Evolutionary conservation across 1,284 basidiomycete genomes (phyloP).

Genomic region (Cryptococcus maquisensis): DNA sequence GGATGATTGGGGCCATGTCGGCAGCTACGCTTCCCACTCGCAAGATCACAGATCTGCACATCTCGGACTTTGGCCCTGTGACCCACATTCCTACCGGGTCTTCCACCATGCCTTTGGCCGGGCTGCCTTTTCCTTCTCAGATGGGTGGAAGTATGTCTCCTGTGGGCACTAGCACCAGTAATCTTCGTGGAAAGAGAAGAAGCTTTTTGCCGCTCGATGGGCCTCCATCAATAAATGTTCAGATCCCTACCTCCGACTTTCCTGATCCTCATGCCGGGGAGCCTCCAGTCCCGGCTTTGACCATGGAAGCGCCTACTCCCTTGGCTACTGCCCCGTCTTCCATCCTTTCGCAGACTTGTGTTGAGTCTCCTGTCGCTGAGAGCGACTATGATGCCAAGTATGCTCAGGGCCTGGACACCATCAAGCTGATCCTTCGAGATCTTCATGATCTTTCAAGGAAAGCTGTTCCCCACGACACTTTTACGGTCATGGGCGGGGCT

Average conservation of each 20-base stretch:
- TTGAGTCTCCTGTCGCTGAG: slow-evolving; percentile 17
- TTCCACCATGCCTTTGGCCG: slow-evolving; percentile 8
- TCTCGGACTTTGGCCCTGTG: slow-evolving; percentile 26
- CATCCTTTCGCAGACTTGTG: neutral
- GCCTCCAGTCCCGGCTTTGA: slow-evolving; percentile 43
- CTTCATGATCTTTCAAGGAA: slow-evolving; percentile 72
- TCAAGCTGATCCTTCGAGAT: slow-evolving; percentile 92
- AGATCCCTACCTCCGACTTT: slow-evolving; percentile 60
- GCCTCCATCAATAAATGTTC: slow-evolving; percentile 49
- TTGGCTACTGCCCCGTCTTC: slow-evolving; percentile 5
- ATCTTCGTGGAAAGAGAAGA: slow-evolving; percentile 57
- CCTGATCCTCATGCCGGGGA: neutral
- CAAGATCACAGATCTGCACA: slow-evolving; percentile 5
- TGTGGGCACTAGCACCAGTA: neutral
- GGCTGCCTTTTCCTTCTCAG: slow-evolving; percentile 12
- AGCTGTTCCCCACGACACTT: slow-evolving; percentile 38
- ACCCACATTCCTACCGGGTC: neutral
- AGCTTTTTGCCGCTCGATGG: slow-evolving; percentile 72
- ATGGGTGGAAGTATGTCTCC: slow-evolving; percentile 4
- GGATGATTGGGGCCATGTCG: slow-evolving; percentile 19
- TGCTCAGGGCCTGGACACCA: slow-evolving; percentile 64
- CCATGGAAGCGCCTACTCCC: slow-evolving; percentile 11
- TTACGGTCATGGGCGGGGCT: slow-evolving; percentile 30
- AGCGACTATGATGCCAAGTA: slow-evolving; percentile 31
- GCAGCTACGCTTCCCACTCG: slow-evolving; percentile 30